Percentiles rank a stretch among this genome's conserved stretches.
Evolutionary conservation across 176 grass and related monocot genomes (phyloP).

Genomic region (Oryza coarctata): DNA sequence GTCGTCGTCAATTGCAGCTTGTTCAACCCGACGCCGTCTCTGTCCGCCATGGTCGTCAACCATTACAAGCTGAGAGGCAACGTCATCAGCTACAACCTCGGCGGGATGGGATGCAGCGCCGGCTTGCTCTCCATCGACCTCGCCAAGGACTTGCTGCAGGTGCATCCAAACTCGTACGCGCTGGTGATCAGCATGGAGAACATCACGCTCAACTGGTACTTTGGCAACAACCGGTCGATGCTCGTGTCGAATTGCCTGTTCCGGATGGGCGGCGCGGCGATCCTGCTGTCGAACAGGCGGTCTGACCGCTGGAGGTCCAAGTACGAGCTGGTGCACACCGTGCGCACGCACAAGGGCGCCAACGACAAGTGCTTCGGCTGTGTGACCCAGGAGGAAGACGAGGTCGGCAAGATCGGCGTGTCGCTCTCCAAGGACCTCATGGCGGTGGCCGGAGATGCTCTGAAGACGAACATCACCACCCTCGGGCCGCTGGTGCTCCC

Average conservation of each 20-base stretch:
- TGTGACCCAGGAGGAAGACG: constrained; percentile 87
- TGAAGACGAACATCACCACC: constrained; percentile 98
- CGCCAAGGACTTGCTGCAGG: constrained; percentile 87
- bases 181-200: constrained; percentile 95
- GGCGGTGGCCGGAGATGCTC: constrained; percentile 83
- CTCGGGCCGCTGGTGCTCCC: constrained; percentile 83
- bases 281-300: constrained; percentile 71
- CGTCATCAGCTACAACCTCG: constrained; percentile 77
- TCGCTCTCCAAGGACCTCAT: constrained; percentile 93
- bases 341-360: constrained; percentile 90
- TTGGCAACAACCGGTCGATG: constrained; percentile 85
- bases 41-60: constrained; percentile 96
- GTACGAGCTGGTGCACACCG: constrained; percentile 87
- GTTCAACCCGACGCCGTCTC: constrained; percentile 92
- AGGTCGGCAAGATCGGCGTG: constrained; percentile 60
- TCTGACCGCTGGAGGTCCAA: constrained; percentile 65
- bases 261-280: constrained; percentile 84
- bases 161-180: constrained; percentile 61
- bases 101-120: constrained; percentile 90
- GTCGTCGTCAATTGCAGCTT: constrained; percentile 94
- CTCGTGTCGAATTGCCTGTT: constrained; percentile 92
- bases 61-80: constrained; percentile 94
- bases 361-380: constrained; percentile 83
- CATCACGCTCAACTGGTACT: constrained; percentile 96
- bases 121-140: constrained; percentile 85